Percentiles rank a stretch among this genome's conserved stretches.
phyloP scores from a whole-genome alignment of 228 moss, liverwort and hornwort species.

The Sphagnum fallax region DNA sequence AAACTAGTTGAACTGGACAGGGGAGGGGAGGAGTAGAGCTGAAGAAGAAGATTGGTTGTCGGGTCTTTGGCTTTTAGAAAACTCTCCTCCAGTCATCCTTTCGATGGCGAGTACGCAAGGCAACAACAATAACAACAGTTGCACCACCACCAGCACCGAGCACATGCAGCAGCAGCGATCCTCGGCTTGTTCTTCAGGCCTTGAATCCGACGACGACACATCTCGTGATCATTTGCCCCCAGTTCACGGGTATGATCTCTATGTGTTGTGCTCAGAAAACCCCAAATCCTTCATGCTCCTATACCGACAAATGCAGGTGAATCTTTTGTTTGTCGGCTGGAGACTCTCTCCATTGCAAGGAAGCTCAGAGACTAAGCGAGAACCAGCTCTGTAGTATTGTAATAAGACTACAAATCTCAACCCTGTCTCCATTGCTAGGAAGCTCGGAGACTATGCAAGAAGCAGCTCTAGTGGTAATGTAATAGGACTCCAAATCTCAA shows the following conservation, averaged over 20 bases:
- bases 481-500: too few species aligned
- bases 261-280: background rate
- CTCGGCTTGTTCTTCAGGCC: slow-evolving; percentile 54
- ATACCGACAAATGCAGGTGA: background rate
- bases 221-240: slow-evolving; percentile 44
- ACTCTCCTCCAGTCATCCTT: too few species aligned
- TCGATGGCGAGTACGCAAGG: too few species aligned
- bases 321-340: background rate
- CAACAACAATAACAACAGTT: too few species aligned
- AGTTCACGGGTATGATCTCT: slow-evolving; percentile 33
- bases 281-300: background rate
- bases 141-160: slow-evolving; percentile 25
- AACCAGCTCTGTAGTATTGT: background rate
- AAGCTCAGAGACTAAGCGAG: background rate
- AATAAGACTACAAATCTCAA: background rate
- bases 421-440: background rate
- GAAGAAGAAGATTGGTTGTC: too few species aligned
- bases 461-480: too few species aligned
- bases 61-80: too few species aligned
- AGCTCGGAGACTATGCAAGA: background rate
- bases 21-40: too few species aligned
- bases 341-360: background rate
- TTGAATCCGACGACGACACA: slow-evolving; percentile 57
- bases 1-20: too few species aligned
- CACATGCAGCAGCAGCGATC: slow-evolving; percentile 49